Conservation (phyloP, 2,329 filamentous ascomycete genomes). For the Trichophyton simii region DNA sequence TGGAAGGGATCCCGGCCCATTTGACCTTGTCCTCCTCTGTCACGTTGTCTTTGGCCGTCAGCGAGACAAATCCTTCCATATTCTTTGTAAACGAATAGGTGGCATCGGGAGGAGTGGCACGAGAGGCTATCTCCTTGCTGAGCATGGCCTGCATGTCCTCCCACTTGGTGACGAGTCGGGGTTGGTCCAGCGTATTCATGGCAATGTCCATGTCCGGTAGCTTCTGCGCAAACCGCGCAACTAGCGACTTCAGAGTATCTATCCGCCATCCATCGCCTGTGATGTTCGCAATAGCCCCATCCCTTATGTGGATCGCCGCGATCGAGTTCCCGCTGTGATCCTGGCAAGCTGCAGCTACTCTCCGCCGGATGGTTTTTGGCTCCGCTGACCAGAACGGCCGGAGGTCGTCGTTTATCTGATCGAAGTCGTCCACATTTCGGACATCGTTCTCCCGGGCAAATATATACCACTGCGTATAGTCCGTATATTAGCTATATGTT, state of each 20-base stretch:
- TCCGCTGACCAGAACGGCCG: conserved; percentile 38
- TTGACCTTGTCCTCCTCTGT: neutral
- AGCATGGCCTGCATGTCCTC: conserved; percentile 1
- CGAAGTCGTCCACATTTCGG: conserved; percentile 39
- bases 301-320: conserved; percentile 21
- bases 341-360: conserved; percentile 28
- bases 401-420: conserved; percentile 40
- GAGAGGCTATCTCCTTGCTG: neutral
- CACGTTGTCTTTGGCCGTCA: neutral
- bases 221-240: neutral
- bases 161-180: neutral
- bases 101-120: neutral
- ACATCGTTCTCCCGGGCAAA: conserved; percentile 33
- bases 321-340: conserved; percentile 32
- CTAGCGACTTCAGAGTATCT: conserved; percentile 5
- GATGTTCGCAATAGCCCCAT: conserved; percentile 26
- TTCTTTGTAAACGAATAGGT: neutral
- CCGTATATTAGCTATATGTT: neutral
- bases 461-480: conserved; percentile 28
- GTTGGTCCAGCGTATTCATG: conserved; percentile 2
- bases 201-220: conserved; percentile 3
- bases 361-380: conserved; percentile 30
- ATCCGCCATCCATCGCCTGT: conserved; percentile 32
- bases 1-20: neutral
- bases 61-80: neutral